Evolutionary conservation across 116 monocot species (phyloP).

Genomic region (Zostera marina): DNA sequence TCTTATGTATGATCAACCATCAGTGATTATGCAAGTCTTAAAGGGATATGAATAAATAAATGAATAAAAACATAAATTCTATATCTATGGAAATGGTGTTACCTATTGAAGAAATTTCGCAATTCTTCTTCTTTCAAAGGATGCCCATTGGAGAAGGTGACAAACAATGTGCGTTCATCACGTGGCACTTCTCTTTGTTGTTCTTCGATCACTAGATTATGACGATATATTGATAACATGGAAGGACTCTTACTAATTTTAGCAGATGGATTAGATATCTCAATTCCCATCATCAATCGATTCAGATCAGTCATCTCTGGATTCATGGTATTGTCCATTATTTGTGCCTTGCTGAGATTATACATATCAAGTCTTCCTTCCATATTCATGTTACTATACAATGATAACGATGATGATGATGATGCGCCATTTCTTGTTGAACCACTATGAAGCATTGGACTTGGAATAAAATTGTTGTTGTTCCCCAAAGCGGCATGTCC

Average conservation of each 20-base stretch:
- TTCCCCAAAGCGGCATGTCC: neutral
- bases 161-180: conserved; percentile 62
- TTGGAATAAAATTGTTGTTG: neutral
- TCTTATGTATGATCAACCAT: no score
- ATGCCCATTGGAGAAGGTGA: conserved; percentile 74
- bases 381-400: no score
- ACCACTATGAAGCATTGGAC: no score
- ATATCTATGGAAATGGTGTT: conserved; percentile 2
- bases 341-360: neutral
- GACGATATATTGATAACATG: neutral
- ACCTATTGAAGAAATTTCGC: conserved; percentile 38
- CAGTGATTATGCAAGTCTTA: no score
- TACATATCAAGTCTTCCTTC: neutral
- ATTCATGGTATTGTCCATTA: neutral
- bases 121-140: conserved; percentile 41
- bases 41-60: no score
- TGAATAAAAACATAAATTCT: neutral
- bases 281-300: neutral
- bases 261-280: neutral
- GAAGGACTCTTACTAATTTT: neutral
- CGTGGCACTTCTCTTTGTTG: conserved; percentile 8
- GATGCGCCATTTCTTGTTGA: no score
- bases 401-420: no score
- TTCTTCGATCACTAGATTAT: neutral
- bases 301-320: neutral